Conservation (phyloP, 345 rosid species). For the Punica granatum region DNA sequence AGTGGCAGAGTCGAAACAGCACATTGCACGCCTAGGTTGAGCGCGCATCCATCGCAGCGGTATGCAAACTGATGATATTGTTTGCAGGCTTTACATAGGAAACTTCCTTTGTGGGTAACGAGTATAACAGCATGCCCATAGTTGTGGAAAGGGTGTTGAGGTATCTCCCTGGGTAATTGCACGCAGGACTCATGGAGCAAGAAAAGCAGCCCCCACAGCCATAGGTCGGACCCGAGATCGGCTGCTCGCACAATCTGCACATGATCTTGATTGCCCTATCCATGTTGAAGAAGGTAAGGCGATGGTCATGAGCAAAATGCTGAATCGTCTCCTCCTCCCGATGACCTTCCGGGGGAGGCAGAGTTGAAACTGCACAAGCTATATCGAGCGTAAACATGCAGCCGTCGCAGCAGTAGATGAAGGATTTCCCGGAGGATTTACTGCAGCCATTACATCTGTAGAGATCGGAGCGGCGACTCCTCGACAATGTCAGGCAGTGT, state of each 20-base stretch:
- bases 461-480: background rate
- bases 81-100: background rate
- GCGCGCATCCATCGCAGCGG: background rate
- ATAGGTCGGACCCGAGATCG: background rate
- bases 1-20: background rate
- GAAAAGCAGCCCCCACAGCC: background rate
- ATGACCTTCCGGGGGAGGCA: background rate
- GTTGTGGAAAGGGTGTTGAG: background rate
- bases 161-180: background rate
- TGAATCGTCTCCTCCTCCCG: background rate
- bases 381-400: background rate
- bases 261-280: background rate
- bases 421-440: too few species aligned
- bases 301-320: constrained; percentile 2
- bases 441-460: too few species aligned
- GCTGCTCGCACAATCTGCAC: background rate
- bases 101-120: background rate
- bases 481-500: background rate
- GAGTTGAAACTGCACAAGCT: background rate
- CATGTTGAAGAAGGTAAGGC: background rate
- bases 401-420: background rate
- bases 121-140: background rate
- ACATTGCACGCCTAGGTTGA: background rate
- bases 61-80: background rate
- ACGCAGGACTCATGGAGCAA: background rate